Percentiles rank a stretch among this genome's conserved stretches.
Evolutionary conservation across 1,284 basidiomycete species (phyloP).

Genomic region (Irpex lacteus): DNA sequence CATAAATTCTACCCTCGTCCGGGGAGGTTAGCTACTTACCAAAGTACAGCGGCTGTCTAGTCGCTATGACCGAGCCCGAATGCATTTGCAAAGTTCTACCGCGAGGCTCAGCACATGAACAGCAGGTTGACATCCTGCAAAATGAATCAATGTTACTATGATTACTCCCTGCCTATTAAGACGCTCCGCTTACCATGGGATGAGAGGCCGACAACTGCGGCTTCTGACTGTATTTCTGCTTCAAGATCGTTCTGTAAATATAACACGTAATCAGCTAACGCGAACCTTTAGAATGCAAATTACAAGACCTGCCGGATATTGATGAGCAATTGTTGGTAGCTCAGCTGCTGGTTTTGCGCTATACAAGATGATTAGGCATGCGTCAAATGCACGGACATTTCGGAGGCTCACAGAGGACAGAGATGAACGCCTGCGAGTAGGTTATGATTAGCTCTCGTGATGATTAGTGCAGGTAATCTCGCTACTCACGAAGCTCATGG

Average conservation of each 20-base stretch:
- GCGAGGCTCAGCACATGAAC: constrained; percentile 29
- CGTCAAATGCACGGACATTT: not conserved
- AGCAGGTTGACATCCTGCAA: constrained; percentile 51
- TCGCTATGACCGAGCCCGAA: no score
- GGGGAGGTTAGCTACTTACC: no score
- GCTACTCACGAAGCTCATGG: constrained; percentile 71
- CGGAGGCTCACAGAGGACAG: constrained; percentile 48
- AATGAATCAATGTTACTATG: not conserved
- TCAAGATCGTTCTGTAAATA: constrained; percentile 48
- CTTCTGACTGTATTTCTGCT: constrained; percentile 78
- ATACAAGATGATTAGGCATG: constrained; percentile 5
- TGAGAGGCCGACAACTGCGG: constrained; percentile 78
- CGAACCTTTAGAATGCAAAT: not conserved
- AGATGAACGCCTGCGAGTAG: constrained; percentile 66
- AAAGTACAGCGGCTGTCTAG: no score
- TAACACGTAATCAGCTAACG: not conserved
- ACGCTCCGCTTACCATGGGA: constrained; percentile 55
- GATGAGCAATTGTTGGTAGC: constrained; percentile 77
- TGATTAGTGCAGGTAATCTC: not conserved
- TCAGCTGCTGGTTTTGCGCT: constrained; percentile 70
- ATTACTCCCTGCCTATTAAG: not conserved
- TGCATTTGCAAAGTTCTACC: not conserved
- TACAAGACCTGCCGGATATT: constrained; percentile 50
- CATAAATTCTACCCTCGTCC: not conserved
- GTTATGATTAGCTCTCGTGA: not conserved